These are phyloP conservation scores for Ramularia endophylla DNA, from an alignment of 2,329 filamentous ascomycete genomes.

Conservation along the genomic window DNA sequence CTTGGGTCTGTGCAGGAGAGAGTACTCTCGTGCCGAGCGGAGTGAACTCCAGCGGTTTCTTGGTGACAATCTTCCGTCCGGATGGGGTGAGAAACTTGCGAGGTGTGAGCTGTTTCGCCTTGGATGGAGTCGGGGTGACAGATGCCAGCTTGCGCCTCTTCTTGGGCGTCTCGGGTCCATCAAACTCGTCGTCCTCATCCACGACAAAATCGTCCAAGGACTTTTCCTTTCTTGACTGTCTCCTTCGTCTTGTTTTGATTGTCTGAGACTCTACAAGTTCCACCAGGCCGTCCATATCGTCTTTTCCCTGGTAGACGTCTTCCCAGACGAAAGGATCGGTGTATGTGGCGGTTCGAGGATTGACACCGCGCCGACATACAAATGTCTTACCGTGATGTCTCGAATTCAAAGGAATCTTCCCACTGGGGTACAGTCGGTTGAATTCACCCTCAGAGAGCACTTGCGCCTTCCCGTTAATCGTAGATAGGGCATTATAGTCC, in stretches of 20 bases:
- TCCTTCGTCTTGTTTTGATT: slow-evolving; percentile 59
- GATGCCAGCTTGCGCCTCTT: slow-evolving; percentile 45
- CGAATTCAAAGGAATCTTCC: slow-evolving; percentile 65
- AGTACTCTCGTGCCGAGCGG: slow-evolving; percentile 84
- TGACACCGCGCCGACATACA: slow-evolving; percentile 82
- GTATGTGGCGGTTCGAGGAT: slow-evolving; percentile 81
- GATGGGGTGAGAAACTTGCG: slow-evolving; percentile 56
- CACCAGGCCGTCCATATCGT: slow-evolving; percentile 61
- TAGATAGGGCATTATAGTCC: slow-evolving; percentile 78
- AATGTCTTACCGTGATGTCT: slow-evolving; percentile 80
- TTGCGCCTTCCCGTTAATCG: slow-evolving; percentile 83
- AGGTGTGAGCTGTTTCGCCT: slow-evolving; percentile 41
- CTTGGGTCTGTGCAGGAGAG: slow-evolving; percentile 65
- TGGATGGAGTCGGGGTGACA: slow-evolving; percentile 39
- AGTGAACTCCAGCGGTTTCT: slow-evolving; percentile 90
- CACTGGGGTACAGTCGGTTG: slow-evolving; percentile 62
- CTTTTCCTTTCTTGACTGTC: slow-evolving; percentile 24
- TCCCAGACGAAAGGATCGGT: slow-evolving; percentile 93
- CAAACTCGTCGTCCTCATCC: slow-evolving; percentile 35
- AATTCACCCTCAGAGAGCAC: slow-evolving; percentile 71
- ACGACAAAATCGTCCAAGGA: slow-evolving; percentile 43
- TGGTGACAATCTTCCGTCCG: slow-evolving; percentile 65
- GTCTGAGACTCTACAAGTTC: slow-evolving; percentile 66
- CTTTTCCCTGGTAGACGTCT: slow-evolving; percentile 64
- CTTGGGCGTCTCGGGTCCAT: slow-evolving; percentile 39